Evolutionary conservation across 2,329 filamentous ascomycete species (phyloP), one percentile per base, ranked within the genome.

Genomic region (Xylaria sp.): DNA sequence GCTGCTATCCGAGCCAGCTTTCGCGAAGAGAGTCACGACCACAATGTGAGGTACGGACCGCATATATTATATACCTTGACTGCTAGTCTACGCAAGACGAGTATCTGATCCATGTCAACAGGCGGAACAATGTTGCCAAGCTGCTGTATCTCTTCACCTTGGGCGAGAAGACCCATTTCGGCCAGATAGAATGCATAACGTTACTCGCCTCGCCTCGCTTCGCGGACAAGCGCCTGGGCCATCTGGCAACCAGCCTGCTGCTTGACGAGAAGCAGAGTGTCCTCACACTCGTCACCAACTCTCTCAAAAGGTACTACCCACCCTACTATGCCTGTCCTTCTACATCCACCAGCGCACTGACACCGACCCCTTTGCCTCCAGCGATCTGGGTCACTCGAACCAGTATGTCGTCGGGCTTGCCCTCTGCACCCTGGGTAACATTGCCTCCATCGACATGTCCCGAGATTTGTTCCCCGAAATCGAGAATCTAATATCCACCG

Each of bases 231-330:
- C 91, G 96, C 57, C 84, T 99, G 75, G 96, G 96, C 50, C 97
- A 99, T 79, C 85, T 99, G 74, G 96, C 96, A 28, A 99, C 96
- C 20, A 99, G 98, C 90, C 83, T 99, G 79, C 83, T 99, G 73
- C 85, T 99, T 71, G 96, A 99, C 80, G 96, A 99, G 86, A 99
- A 99, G 77, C 96, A 99, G 81, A 97, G 99, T 82, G 97, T 99
- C 23, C 82, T 99, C 78, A 99, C 96, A 1, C 84, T 99, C 69
- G 97, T 99, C 67, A 99, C 96, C 41, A 99, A 99, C 82, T 99
- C 96, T 12, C 83, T 99, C 73, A 96, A 98, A 82, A 99, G 98
- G 94, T 97, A 87, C 70, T 86, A 78, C 57, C 20, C 39, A 12
- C 51, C 15, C 37, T 15, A 41, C n/a, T 15, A 58, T 25, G 31